Base-by-base conservation (phyloP, 2,329 filamentous ascomycete genomes). In the Fusarium marasasianum region DNA sequence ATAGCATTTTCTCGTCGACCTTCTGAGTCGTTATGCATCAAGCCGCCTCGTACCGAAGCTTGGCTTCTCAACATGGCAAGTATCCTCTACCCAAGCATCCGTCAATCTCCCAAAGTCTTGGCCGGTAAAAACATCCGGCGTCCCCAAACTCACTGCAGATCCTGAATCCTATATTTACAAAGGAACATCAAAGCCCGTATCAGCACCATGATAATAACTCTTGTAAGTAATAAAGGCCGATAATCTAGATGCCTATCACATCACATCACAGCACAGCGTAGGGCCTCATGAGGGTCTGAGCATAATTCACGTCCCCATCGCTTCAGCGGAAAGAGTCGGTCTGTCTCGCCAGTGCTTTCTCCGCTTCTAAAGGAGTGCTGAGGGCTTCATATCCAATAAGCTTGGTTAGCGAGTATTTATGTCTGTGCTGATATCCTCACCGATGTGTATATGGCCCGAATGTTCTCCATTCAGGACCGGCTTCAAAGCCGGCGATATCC, bases 251-350 rank as follows among this genome's bases (percentile, higher is more conserved):
- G 43, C 43, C 53, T 41, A 50, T 63, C 54, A 63, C 33, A 35
- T 14, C 33, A 6, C 53, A 64, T 66, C 70, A 66, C 57, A 26
- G 31, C 70, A 66, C 57, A 26, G 31, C 53, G 41, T 26, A n/a
- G 63, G 57, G 50, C 47, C 68, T 65, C 59, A 67, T 40, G 51
- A 62, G 15, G 60, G 50, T 58, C 59, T 56, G 53, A 58, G 44
- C 60, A 58, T 58, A 37, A 48, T 8, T 45, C 54, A 33, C 31
- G 54, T 26, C n/a, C 15, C 54, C 55, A n/a, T 33, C 44, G 38
- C 61, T 65, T 68, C 41, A 51, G 58, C 65, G 70, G 62, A 74
- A 68, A 66, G 59, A 63, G 71, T 74, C 76, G 76, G 69, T 75
- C 63, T 73, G 69, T 71, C 44, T 54, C 47, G 62, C 63, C 73